A percentile compares a stretch with the other conserved stretches of the same genome.
Evolutionary conservation across 352 stramenopile genomes (phyloP).

Genomic region (Globisporangium cederbergense): DNA sequence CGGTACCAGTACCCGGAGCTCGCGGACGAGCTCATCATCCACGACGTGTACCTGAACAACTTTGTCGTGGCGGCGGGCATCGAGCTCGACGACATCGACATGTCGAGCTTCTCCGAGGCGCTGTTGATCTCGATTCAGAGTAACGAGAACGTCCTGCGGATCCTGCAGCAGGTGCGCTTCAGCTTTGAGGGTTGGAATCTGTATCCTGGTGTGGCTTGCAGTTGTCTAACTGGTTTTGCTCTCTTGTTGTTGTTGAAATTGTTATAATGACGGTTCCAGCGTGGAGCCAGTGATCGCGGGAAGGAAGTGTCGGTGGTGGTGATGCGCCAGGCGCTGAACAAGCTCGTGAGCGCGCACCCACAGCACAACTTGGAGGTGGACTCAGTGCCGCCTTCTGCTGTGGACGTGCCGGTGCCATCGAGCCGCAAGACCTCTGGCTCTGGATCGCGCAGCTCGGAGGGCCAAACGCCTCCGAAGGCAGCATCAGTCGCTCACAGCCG

Average conservation of each 20-base stretch:
- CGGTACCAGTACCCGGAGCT: slow-evolving; percentile 82
- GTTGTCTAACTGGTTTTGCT: background rate
- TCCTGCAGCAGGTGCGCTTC: slow-evolving; percentile 49
- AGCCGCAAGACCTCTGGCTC: slow-evolving; percentile 20
- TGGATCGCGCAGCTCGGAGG: slow-evolving; percentile 15
- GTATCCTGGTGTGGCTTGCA: background rate
- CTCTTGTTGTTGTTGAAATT: background rate
- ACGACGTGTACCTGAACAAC: slow-evolving; percentile 83
- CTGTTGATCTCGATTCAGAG: slow-evolving; percentile 82
- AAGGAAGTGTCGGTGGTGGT: slow-evolving; percentile 58
- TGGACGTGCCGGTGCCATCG: slow-evolving; percentile 17
- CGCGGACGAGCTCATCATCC: slow-evolving; percentile 65
- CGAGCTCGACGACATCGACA: slow-evolving; percentile 68
- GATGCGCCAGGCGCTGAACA: slow-evolving; percentile 74
- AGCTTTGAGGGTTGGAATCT: background rate
- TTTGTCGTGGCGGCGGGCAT: slow-evolving; percentile 57
- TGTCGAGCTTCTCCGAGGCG: slow-evolving; percentile 71
- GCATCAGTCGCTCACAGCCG: slow-evolving; percentile 4
- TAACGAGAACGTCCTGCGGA: slow-evolving; percentile 76
- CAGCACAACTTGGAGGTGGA: slow-evolving; percentile 77
- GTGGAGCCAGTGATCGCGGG: slow-evolving; percentile 47
- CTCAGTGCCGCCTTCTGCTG: slow-evolving; percentile 13
- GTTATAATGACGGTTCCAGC: slow-evolving; percentile 17
- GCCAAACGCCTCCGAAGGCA: slow-evolving; percentile 8
- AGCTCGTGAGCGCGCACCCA: slow-evolving; percentile 68